Conservation (phyloP, 805 yeast genomes). For the Saccharomycopsis sp. region DNA sequence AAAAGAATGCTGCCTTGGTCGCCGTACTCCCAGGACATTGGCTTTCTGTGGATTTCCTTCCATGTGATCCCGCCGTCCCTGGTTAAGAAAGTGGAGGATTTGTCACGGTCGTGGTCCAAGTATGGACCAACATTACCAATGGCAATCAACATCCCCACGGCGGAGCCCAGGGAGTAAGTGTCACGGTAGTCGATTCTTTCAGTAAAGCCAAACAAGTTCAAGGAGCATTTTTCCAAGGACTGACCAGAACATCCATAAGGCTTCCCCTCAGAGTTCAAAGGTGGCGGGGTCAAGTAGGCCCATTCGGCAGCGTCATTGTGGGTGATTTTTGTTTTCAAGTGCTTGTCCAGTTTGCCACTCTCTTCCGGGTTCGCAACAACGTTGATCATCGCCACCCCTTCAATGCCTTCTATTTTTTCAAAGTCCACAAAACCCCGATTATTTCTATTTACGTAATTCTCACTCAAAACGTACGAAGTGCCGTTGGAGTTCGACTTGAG, state of each 20-base stretch:
- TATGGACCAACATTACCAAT: conserved; percentile 82
- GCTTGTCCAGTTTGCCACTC: conserved; percentile 29
- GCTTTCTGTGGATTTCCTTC: conserved; percentile 68
- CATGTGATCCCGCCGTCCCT: conserved; percentile 89
- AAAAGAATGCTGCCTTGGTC: conserved; percentile 87
- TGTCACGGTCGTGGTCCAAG: conserved; percentile 40
- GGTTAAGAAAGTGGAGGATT: conserved; percentile 60
- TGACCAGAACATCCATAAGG: conserved; percentile 43
- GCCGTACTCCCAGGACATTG: conserved; percentile 90
- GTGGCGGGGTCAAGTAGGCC: conserved; percentile 64
- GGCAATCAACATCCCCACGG: conserved; percentile 82
- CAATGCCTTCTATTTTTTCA: conserved; percentile 73
- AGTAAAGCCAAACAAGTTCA: conserved; percentile 84
- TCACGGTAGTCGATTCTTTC: conserved; percentile 80
- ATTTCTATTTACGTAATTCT: conserved; percentile 69
- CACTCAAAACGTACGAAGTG: conserved; percentile 65
- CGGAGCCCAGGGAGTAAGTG: conserved; percentile 80
- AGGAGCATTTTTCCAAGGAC: conserved; percentile 54
- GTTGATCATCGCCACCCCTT: conserved; percentile 76
- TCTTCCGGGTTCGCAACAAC: conserved; percentile 49
- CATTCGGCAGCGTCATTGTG: conserved; percentile 91
- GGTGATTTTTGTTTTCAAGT: conserved; percentile 63
- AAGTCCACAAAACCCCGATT: conserved; percentile 73
- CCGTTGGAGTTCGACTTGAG: conserved; percentile 90
- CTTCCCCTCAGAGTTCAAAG: conserved; percentile 50